Conservation (phyloP, 352 stramenopile genomes). For the Phytopythium mirpurense region DNA sequence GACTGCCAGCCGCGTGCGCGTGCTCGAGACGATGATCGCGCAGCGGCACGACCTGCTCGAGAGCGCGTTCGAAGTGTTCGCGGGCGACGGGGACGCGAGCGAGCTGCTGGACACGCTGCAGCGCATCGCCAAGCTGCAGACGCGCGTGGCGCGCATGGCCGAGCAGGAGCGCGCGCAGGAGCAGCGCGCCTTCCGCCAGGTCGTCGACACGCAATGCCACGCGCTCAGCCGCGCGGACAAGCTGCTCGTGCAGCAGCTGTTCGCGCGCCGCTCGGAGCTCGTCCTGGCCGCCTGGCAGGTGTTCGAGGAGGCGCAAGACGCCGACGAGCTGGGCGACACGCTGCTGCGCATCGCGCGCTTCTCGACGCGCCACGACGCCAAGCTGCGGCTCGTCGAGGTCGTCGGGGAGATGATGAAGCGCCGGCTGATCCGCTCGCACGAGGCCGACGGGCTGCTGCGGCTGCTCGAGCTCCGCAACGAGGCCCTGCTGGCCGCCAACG, state of each 20-base stretch:
- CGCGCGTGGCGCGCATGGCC: constrained; percentile 30
- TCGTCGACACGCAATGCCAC: constrained; percentile 37
- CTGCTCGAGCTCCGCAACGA: constrained; percentile 68
- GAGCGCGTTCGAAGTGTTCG: constrained; percentile 68
- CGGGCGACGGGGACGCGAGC: constrained; percentile 43
- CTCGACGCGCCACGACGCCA: constrained; percentile 36
- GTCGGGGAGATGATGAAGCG: constrained; percentile 66
- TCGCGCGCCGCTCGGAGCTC: constrained; percentile 37
- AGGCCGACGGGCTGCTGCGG: constrained; percentile 58
- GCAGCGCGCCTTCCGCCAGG: constrained; percentile 17
- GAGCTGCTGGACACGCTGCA: constrained; percentile 72
- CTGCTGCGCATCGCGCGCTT: constrained; percentile 49
- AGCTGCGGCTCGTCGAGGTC: constrained; percentile 51
- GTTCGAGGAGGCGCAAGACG: constrained; percentile 37
- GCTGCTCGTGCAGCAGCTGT: constrained; percentile 39
- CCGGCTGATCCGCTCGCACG: constrained; percentile 34
- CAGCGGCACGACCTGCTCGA: constrained; percentile 62
- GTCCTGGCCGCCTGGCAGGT: constrained; percentile 48
- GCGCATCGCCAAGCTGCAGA: constrained; percentile 63
- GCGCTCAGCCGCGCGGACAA: constrained; percentile 24
- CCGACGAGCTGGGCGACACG: constrained; percentile 39
- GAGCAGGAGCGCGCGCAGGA: constrained; percentile 25
- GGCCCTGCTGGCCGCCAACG: constrained; percentile 60
- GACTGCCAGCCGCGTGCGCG: constrained; percentile 23
- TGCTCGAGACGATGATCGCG: constrained; percentile 35